These are phyloP conservation scores for Pterocarpus santalinus DNA, from an alignment of 306 rosid species.

Conservation along the genomic window DNA sequence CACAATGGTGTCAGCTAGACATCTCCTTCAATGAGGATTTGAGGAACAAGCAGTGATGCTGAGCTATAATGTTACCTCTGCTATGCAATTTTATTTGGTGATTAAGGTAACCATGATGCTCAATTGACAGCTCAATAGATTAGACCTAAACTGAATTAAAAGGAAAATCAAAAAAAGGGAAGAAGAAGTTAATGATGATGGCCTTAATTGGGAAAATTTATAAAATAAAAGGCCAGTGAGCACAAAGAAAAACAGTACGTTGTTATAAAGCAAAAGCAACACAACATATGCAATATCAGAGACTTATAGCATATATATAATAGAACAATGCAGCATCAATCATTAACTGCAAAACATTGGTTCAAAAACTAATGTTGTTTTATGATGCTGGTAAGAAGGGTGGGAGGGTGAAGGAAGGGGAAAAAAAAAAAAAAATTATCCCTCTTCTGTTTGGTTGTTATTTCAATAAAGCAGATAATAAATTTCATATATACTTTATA, in stretches of 20 bases:
- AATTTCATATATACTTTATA: background rate
- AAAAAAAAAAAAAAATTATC: too few relatives aligned
- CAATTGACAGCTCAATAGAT: constrained; percentile 19
- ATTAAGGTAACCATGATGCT: constrained; percentile 15
- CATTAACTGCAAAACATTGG: background rate
- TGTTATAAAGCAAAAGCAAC: constrained; percentile 43
- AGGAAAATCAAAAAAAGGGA: background rate
- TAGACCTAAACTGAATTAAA: constrained; percentile 36
- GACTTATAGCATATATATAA: background rate
- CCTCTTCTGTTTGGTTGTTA: too few relatives aligned
- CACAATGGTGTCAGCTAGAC: constrained; percentile 41
- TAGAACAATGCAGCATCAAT: background rate
- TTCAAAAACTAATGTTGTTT: too few relatives aligned
- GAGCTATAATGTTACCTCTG: constrained; percentile 23
- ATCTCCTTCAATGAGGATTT: constrained; percentile 20
- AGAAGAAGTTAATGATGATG: constrained; percentile 26
- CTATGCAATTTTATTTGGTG: constrained; percentile 29
- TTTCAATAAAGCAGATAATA: too few relatives aligned
- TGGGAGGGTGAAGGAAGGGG: too few relatives aligned
- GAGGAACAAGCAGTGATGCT: constrained; percentile 22
- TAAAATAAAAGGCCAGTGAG: constrained; percentile 29
- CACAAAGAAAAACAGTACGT: constrained; percentile 15
- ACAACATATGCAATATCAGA: constrained; percentile 31
- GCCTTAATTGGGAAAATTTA: constrained; percentile 3
- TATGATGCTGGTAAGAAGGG: too few relatives aligned